Evolutionary conservation across 2,329 filamentous ascomycete genomes (phyloP).

Genomic region (Fusarium hostae): DNA sequence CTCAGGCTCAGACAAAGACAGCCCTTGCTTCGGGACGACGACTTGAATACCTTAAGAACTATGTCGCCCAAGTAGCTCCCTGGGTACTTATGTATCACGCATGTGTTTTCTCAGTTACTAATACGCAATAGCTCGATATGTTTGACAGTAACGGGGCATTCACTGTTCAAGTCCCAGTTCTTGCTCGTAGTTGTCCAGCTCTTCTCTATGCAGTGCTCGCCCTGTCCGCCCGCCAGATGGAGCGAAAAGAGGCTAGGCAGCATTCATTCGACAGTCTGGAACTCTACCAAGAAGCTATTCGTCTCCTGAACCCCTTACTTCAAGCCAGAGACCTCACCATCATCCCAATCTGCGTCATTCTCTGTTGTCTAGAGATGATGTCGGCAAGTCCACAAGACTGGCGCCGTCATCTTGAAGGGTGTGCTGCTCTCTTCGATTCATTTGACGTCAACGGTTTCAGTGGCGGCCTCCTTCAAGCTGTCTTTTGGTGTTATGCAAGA

Average conservation of each 20-base stretch:
- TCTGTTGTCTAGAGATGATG: constrained; percentile 58
- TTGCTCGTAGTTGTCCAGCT: constrained; percentile 59
- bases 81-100: constrained; percentile 52
- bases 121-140: constrained; percentile 61
- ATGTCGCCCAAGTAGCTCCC: constrained; percentile 63
- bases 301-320: constrained; percentile 51
- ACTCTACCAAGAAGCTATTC: constrained; percentile 66
- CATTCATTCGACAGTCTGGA: constrained; percentile 63
- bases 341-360: constrained; percentile 53
- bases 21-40: constrained; percentile 49
- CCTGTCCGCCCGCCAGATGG: constrained; percentile 64
- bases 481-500: constrained; percentile 69
- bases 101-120: not conserved
- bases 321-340: constrained; percentile 48
- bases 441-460: constrained; percentile 65
- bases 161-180: constrained; percentile 61
- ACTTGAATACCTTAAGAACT: constrained; percentile 59
- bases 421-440: constrained; percentile 64
- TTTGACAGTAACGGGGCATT: constrained; percentile 66
- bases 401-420: constrained; percentile 67
- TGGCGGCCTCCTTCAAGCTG: constrained; percentile 62
- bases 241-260: constrained; percentile 58
- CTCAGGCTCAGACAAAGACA: constrained; percentile 38
- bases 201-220: constrained; percentile 64
- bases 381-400: constrained; percentile 58